Evolutionary conservation across 352 stramenopile genomes (phyloP), one percentile per base, ranked within the genome.

Genomic region (Phytophthora tentaculata): DNA sequence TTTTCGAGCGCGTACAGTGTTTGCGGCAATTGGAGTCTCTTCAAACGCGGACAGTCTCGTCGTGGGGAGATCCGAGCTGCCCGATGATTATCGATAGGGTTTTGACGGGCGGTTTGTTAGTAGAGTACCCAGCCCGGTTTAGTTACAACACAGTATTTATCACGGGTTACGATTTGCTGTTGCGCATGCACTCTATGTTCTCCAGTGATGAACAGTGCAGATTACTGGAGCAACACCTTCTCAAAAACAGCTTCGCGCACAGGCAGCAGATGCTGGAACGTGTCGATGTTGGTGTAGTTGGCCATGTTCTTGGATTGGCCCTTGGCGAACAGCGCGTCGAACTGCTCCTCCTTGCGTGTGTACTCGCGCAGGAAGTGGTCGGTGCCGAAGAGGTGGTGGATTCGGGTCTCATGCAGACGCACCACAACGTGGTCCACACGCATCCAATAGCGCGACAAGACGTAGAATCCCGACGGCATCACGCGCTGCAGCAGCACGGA

Each of bases 251-350:
- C 76, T 63, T 91, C 79, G 24, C 73, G 77, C 41, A 88, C 70
- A 22, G 86, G 73, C 35, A 94, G 61, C 22, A 91, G 70, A 51
- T 92, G 86, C 66, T 94, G 86, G 71, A 86, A 94, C 10, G 76
- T 88, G 61, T 94, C 84, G 23, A 94, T 90, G 72, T 92, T 92
- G 39, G 84, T 92, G 64, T 94, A 94, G 74, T 94, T 76, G 45
- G 81, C 79, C 86, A 94, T 94, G 56, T 72, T 87, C 50, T 78
- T 89, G 45, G 85, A 79, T 48, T 94, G 73, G 22, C 87, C 87
- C 45, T 87, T 67, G 4, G 74, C 73, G 47, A 93, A 91, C 13
- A 94, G 72, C 55, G 63, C 44, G 41, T 94, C 86, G 44, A 94
- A 94, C 28, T 82, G 74, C 56, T 86, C 73, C 63, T 93, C 88